Base-by-base conservation (phyloP, 306 rosid genomes). In the Casuarina equisetifolia region DNA sequence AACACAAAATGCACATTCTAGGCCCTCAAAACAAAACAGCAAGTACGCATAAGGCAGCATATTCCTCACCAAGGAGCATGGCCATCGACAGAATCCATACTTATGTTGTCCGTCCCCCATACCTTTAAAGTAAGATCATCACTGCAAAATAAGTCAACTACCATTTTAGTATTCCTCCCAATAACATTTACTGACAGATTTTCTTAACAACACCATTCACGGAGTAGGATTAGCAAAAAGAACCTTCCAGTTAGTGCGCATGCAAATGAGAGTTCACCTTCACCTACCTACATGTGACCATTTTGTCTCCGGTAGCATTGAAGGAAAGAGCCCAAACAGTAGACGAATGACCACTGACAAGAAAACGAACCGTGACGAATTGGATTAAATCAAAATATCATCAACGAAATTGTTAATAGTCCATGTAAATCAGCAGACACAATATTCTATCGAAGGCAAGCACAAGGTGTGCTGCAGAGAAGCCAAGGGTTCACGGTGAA, bases 291-390 rank as follows among this genome's bases (percentile, higher is more conserved):
- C 96, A 89, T 50, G 94, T 85, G 75, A 91, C 97, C 96, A 96
- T 88, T 88, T 89, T 96, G 87, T 96, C 96, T 78, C 96, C 99
- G 32, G 78, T 76, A 45, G 88, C 72, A 83, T 90, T 91, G 76
- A 96, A 89, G 45, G 98, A 92, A 42, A 96, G 76, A 74, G 97
- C 97, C 98, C 99, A 96, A 40, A 92, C 91, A 40, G 99, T 96
- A 71, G 96, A 91, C 67, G 94, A 82, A 79, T 96, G 99, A 73
- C 98, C 98, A 20, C 98, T 96, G 88, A 78, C 70, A 89, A 76
- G 72, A 76, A 88, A 82, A 69, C 66, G 40, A 4, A 79, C 45
- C 17, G 2, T 66, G 49, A 49, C 53, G 39, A 46, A 71, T 62
- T 61, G 53, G 74, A 76, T 17, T 55, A 74, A 32, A 72, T 13